A percentile compares a stretch with the other conserved stretches of the same genome.
Evolutionary conservation across 2,329 filamentous ascomycete species (phyloP).

Genomic region (Botryotinia globosa): DNA sequence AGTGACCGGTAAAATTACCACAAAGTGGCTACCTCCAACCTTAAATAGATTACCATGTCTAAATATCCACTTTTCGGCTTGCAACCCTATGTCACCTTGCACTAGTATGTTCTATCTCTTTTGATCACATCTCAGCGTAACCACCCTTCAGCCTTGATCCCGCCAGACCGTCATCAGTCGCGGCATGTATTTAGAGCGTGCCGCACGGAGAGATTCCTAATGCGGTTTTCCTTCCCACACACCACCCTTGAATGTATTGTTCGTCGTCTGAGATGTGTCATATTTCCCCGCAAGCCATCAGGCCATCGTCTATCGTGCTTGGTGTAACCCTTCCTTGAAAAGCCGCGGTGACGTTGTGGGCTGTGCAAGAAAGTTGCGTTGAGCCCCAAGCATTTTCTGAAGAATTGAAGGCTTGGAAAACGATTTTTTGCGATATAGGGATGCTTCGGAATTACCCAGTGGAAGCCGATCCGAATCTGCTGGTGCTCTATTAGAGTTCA

Average conservation of each 20-base stretch:
- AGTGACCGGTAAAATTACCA: not conserved
- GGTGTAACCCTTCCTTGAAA: not conserved
- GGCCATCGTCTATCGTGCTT: not conserved
- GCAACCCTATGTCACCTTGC: not conserved
- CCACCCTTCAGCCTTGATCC: not conserved
- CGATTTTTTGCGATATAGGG: not conserved
- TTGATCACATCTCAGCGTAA: not conserved
- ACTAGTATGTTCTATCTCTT: not conserved
- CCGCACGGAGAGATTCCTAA: not conserved
- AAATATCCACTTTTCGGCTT: constrained; percentile 7
- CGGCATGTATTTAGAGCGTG: not conserved
- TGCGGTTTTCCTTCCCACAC: not conserved
- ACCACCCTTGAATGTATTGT: not conserved
- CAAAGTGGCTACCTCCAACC: not conserved
- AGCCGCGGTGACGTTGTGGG: not conserved
- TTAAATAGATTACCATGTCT: constrained; percentile 1
- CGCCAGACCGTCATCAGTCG: not conserved
- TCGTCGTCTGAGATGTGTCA: not conserved
- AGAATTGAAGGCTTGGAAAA: not conserved
- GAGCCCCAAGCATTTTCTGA: not conserved
- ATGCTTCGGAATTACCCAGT: not conserved
- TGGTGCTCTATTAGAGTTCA: constrained; percentile 1
- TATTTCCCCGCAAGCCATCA: not conserved
- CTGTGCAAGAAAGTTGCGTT: not conserved
- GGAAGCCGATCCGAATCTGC: not conserved